Evolutionary conservation across 208 protist genomes (phyloP).

Genomic region (Trypanosoma avium): DNA sequence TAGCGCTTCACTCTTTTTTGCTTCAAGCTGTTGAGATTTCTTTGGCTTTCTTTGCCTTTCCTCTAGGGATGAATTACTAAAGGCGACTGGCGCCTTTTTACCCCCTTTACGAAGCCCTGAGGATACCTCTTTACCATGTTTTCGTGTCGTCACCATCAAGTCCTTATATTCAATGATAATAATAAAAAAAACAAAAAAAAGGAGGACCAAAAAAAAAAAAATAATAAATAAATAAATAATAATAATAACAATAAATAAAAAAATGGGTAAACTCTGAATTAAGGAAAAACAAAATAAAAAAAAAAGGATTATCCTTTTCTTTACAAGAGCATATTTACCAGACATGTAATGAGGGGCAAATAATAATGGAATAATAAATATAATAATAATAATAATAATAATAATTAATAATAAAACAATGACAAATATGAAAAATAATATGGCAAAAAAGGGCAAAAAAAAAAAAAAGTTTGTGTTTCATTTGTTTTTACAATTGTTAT

Average conservation of each 20-base stretch:
- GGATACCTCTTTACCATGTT: background rate
- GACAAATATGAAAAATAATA: background rate
- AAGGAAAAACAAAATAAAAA: background rate
- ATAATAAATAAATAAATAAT: background rate
- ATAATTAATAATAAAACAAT: slow-evolving; percentile 1
- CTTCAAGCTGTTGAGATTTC: background rate
- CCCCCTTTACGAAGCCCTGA: too few species aligned
- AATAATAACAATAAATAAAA: background rate
- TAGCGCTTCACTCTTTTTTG: slow-evolving; percentile 27
- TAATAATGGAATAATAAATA: background rate
- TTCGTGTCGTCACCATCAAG: background rate
- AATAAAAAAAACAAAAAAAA: too few species aligned
- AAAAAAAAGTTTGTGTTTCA: background rate
- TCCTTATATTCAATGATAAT: too few species aligned
- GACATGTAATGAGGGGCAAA: background rate
- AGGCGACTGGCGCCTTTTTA: too few species aligned
- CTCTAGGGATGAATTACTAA: too few species aligned
- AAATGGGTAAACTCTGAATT: too few species aligned
- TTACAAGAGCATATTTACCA: too few species aligned
- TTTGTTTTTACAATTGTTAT: background rate
- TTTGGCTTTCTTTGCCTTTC: background rate
- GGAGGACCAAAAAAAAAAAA: too few species aligned
- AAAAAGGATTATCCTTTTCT: background rate
- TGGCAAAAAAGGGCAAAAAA: background rate
- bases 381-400: slow-evolving; percentile 7